Evolutionary conservation across 2,329 filamentous ascomycete species (phyloP).

Genomic region (Diaporthe helianthi): DNA sequence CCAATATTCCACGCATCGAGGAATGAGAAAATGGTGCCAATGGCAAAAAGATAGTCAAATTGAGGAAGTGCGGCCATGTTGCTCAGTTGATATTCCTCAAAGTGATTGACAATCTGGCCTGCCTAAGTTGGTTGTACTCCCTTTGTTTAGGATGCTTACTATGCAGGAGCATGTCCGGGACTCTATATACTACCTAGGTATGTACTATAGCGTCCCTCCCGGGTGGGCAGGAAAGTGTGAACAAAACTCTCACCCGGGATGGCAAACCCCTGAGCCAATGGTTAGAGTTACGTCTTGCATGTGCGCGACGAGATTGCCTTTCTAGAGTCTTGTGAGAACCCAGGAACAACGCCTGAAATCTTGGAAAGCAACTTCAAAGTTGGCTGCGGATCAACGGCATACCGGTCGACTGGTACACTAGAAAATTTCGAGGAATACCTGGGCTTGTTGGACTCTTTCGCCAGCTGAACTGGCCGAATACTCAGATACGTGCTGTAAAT

Average conservation of each 20-base stretch:
- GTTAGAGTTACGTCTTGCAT: not conserved
- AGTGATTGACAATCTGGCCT: not conserved
- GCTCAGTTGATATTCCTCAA: not conserved
- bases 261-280: not conserved
- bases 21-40: slow-evolving; percentile 70
- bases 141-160: not conserved
- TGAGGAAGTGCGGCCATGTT: slow-evolving; percentile 50
- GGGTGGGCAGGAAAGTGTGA: not conserved
- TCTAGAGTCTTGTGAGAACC: slow-evolving; percentile 1
- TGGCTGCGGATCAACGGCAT: not conserved
- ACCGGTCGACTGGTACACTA: no score
- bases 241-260: not conserved
- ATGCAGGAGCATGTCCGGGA: not conserved
- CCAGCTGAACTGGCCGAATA: not conserved
- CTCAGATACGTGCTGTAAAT: not conserved
- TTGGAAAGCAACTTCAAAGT: not conserved
- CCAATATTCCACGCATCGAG: slow-evolving; percentile 73
- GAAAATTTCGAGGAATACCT: not conserved
- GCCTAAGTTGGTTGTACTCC: not conserved
- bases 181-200: no score
- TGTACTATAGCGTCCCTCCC: not conserved
- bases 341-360: not conserved
- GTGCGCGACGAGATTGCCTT: not conserved
- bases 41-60: slow-evolving; percentile 69
- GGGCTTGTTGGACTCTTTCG: not conserved